Base-by-base conservation (phyloP, 257 asterid genomes). In the Agastache rugosa region DNA sequence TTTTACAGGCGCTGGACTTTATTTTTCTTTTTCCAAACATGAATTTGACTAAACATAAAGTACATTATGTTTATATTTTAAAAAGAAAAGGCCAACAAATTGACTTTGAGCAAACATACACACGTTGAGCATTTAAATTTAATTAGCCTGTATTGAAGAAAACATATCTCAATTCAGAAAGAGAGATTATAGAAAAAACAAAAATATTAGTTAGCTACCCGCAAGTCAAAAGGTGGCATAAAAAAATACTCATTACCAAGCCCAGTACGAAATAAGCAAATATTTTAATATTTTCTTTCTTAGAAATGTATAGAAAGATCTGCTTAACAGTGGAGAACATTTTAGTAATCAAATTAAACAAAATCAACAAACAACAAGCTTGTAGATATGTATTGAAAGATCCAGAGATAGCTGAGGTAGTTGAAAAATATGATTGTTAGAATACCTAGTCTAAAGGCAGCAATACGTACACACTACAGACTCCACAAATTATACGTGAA, bases 371-470 rank as follows among this genome's bases (percentile, higher is more conserved):
- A 59, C 20, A 63, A 45, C 39, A 48, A 14, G 23, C 11, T 25
- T 31, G 44, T 50, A 48, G 22, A 41, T 47, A 17, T 50, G 58
- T 10, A 64, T 35, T 34, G 62, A 14, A 70, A 34, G 58, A 63
- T 70, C 50, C 56, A 75, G 20, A 75, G 19, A 54, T 23, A 71
- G 25, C 71, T 55, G 42, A 78, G 59, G 37, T 47, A 29, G 12
- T 17, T 20, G 47, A 53, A 53, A 59, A 25, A n/a, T 16, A 41
- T 9, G 60, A 41, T 23, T 5, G 14, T 58, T 37, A n/a, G 10
- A 35, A 44, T 16, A 27, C 39, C 37, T 48, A 12, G 44, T 29
- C 41, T 19, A 48, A 34, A 48, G 20, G 60, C 42, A 67, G 72
- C 23, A 44, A 10, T 50, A 22, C 27, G 6, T 35, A 69, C 19